These are phyloP conservation scores for Cantharellus anzutake DNA, from an alignment of 768 basidiomycete species.

Conservation along the genomic window DNA sequence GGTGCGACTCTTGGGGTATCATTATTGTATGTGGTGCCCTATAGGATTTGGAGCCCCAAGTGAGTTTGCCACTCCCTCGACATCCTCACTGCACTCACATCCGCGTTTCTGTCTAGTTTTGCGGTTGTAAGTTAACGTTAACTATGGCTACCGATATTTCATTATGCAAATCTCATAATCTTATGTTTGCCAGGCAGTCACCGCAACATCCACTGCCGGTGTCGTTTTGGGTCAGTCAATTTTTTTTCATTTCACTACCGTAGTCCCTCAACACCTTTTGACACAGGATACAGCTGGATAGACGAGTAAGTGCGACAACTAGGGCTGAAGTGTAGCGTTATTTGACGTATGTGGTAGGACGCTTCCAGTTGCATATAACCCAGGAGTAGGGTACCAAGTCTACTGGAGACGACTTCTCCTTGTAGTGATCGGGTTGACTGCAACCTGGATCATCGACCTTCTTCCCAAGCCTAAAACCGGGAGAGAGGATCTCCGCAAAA, in stretches of 20 bases:
- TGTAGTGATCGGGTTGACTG: slow-evolving; percentile 2
- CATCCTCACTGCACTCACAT: not conserved
- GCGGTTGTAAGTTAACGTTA: no score
- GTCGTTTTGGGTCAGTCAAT: not conserved
- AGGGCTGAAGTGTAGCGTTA: no score
- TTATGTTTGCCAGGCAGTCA: slow-evolving; percentile 2
- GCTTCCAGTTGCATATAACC: not conserved
- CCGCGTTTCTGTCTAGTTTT: not conserved
- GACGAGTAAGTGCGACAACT: not conserved
- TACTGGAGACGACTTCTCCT: slow-evolving; percentile 3
- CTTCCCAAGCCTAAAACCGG: slow-evolving; percentile 3
- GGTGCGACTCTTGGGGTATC: not conserved
- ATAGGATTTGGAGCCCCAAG: slow-evolving; percentile 3
- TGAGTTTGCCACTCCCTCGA: not conserved
- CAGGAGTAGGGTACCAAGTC: not conserved
- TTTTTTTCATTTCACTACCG: no score
- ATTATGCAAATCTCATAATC: not conserved
- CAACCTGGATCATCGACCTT: slow-evolving; percentile 4
- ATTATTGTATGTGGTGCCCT: not conserved
- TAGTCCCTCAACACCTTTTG: not conserved
- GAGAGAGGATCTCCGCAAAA: slow-evolving; percentile 1
- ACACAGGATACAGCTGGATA: slow-evolving; percentile 1
- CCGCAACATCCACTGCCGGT: slow-evolving; percentile 1
- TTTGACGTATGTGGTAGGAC: not conserved
- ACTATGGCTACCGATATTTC: no score